Evolutionary conservation across 768 basidiomycete genomes (phyloP).

Genomic region (Pleurotus eryngii): DNA sequence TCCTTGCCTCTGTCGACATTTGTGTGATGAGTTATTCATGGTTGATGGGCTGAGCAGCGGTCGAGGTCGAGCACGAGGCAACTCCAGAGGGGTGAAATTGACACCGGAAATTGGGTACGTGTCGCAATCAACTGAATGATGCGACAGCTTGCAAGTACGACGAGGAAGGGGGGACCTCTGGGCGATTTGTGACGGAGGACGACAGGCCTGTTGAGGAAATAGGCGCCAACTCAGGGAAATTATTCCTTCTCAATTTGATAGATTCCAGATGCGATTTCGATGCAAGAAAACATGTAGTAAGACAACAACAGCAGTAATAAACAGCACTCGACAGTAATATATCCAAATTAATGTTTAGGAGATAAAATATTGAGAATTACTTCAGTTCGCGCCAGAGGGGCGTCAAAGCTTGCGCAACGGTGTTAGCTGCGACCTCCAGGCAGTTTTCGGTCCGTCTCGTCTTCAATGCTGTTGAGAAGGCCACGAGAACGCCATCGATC

Average conservation of each 20-base stretch:
- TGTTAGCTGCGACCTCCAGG: constrained; percentile 64
- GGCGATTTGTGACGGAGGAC: no score
- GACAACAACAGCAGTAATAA: not conserved
- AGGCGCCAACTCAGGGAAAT: not conserved
- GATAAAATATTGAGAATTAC: not conserved
- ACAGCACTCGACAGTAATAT: no score
- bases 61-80: no score
- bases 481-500: constrained; percentile 75
- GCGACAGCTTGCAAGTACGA: not conserved
- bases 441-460: constrained; percentile 56
- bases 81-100: not conserved
- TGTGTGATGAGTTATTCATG: not conserved
- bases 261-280: not conserved
- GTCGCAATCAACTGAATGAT: constrained; percentile 1
- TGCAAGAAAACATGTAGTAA: not conserved
- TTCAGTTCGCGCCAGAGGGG: constrained; percentile 55
- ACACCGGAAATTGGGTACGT: not conserved
- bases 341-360: not conserved
- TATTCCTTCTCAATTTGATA: not conserved
- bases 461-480: constrained; percentile 53
- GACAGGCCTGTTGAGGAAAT: not conserved
- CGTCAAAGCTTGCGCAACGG: constrained; percentile 71
- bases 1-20: constrained; percentile 16
- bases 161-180: no score
- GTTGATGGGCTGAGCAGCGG: not conserved